A percentile compares a stretch with the other conserved stretches of the same genome.
phyloP scores from a whole-genome alignment of 164 flowering plant species.

The Macadamia tetraphylla region DNA sequence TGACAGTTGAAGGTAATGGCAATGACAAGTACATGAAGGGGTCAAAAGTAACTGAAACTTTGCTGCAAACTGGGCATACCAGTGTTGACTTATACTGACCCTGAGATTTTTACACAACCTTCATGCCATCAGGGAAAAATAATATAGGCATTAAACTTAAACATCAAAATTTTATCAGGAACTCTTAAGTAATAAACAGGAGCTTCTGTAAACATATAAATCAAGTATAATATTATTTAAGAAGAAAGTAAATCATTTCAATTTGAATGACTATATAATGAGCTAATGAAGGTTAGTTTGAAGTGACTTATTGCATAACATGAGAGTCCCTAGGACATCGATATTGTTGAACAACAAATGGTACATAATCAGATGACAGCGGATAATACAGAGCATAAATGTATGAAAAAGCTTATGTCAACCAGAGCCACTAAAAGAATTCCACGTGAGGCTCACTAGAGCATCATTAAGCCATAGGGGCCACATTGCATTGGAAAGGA shows the following conservation, averaged over 20 bases:
- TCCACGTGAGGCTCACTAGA: too few species aligned
- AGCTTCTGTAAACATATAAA: background rate
- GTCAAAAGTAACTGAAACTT: conserved; percentile 87
- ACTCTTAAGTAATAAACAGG: background rate
- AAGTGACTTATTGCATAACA: background rate
- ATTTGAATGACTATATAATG: too few species aligned
- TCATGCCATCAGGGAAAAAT: conserved; percentile 8
- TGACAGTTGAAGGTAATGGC: conserved; percentile 73
- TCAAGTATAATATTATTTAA: background rate
- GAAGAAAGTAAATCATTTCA: background rate
- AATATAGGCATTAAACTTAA: background rate
- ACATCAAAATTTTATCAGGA: background rate
- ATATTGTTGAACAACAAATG: background rate
- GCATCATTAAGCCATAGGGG: too few species aligned
- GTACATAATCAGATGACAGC: background rate
- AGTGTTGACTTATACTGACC: conserved; percentile 95
- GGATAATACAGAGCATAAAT: too few species aligned
- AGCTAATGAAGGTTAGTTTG: too few species aligned
- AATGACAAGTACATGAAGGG: conserved; percentile 92
- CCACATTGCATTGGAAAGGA: too few species aligned
- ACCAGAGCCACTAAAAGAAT: too few species aligned
- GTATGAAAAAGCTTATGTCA: too few species aligned
- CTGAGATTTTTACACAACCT: conserved; percentile 31
- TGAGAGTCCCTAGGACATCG: background rate
- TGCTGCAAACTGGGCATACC: conserved; percentile 82